Evolutionary conservation across 2,329 filamentous ascomycete genomes (phyloP).

Genomic region (Phaeosphaeria sp.): DNA sequence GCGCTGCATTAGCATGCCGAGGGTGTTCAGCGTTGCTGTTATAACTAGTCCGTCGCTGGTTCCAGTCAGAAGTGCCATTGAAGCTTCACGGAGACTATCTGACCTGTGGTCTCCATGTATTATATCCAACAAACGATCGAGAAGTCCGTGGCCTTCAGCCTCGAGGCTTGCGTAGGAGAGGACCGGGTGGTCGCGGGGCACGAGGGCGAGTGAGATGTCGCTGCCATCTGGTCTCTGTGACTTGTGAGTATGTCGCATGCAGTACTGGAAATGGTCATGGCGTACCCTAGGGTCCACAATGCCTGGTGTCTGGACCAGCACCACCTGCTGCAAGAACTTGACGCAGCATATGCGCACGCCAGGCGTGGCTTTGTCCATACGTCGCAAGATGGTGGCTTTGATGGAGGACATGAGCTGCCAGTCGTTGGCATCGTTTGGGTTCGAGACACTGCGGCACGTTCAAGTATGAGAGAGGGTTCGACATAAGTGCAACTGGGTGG

Average conservation of each 20-base stretch:
- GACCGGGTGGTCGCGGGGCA: constrained; percentile 81
- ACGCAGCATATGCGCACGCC: constrained; percentile 91
- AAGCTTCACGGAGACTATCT: constrained; percentile 41
- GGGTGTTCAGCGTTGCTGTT: constrained; percentile 87
- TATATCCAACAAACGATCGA: constrained; percentile 85
- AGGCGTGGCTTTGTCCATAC: constrained; percentile 81
- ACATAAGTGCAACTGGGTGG: constrained; percentile 20
- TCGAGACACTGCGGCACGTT: constrained; percentile 72
- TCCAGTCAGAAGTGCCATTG: constrained; percentile 31
- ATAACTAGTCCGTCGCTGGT: constrained; percentile 83
- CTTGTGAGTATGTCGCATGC: constrained; percentile 26
- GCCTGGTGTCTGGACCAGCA: constrained; percentile 89
- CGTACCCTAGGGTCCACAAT: constrained; percentile 83
- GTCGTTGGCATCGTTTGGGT: constrained; percentile 77
- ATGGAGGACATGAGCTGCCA: constrained; percentile 91
- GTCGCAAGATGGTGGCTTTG: constrained; percentile 84
- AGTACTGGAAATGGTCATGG: constrained; percentile 12
- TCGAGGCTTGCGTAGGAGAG: constrained; percentile 83
- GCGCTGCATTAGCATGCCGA: constrained; percentile 81
- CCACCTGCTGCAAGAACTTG: constrained; percentile 94
- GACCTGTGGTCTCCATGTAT: constrained; percentile 88
- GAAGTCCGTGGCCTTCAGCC: constrained; percentile 87
- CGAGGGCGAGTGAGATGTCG: constrained; percentile 85
- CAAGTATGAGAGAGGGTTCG: constrained; percentile 43
- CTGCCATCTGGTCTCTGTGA: constrained; percentile 73